A percentile compares a stretch with the other conserved stretches of the same genome.
Evolutionary conservation across 768 basidiomycete genomes (phyloP).

Genomic region (Amanita subjunquillea): DNA sequence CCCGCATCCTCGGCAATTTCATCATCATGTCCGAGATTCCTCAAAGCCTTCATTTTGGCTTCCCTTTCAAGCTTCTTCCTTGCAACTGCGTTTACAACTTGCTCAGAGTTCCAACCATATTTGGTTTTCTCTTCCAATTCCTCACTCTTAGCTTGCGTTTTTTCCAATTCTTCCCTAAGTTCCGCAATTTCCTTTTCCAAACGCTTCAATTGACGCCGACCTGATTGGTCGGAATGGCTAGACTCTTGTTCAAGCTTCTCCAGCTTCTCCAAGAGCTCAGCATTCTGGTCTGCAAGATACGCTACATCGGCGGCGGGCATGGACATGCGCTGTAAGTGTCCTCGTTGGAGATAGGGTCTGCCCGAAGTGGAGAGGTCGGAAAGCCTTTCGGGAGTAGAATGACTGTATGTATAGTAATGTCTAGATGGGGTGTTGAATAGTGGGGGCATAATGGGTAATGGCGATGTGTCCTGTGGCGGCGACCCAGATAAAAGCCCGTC

Average conservation of each 20-base stretch:
- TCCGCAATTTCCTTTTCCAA: conserved; percentile 75
- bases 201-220: conserved; percentile 57
- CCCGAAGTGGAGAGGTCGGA: conserved; percentile 15
- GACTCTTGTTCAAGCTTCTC: conserved; percentile 71
- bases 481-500: conserved; percentile 26
- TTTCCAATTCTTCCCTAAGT: conserved; percentile 67
- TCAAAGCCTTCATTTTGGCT: conserved; percentile 42
- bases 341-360: conserved; percentile 16
- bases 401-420: conserved; percentile 18
- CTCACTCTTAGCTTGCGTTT: conserved; percentile 58
- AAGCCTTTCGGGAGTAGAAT: conserved; percentile 17
- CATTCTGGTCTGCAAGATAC: conserved; percentile 72
- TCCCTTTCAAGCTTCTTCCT: conserved; percentile 41
- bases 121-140: conserved; percentile 63
- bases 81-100: conserved; percentile 31
- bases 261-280: conserved; percentile 66
- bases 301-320: conserved; percentile 62
- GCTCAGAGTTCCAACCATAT: conserved; percentile 29
- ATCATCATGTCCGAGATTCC: conserved; percentile 24
- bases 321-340: conserved; percentile 41
- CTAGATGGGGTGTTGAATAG: conserved; percentile 16
- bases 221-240: conserved; percentile 49
- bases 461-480: conserved; percentile 24
- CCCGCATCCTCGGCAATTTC: conserved; percentile 19
- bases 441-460: conserved; percentile 26